Conservation (phyloP, 345 rosid species). For the Gossypium arboreum region DNA sequence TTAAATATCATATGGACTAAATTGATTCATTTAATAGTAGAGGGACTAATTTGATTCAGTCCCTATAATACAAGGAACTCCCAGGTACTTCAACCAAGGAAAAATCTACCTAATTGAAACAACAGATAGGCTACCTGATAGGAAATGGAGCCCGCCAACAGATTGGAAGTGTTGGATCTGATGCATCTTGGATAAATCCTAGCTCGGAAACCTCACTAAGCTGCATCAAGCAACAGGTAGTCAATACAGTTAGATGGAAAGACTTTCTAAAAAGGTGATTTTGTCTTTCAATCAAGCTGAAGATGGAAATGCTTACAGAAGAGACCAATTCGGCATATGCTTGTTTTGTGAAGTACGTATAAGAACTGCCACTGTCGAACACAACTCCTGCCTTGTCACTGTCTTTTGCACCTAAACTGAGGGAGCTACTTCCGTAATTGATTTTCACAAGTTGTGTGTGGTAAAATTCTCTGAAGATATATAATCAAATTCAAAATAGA, state of each 20-base stretch:
- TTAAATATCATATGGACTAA: no score
- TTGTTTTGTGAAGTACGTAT: conserved; percentile 72
- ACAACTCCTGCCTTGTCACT: conserved; percentile 41
- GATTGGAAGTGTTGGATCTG: conserved; percentile 69
- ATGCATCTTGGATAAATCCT: conserved; percentile 48
- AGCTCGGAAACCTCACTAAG: conserved; percentile 41
- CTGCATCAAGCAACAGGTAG: conserved; percentile 34
- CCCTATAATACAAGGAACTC: no score
- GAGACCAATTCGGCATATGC: conserved; percentile 60
- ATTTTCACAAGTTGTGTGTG: conserved; percentile 49
- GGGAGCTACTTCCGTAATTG: conserved; percentile 53
- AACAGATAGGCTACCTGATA: conserved; percentile 46
- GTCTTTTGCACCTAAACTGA: conserved; percentile 44
- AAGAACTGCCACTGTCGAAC: conserved; percentile 92
- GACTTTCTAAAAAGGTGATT: background rate
- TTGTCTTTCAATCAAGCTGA: background rate
- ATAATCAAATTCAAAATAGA: background rate
- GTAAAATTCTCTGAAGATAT: conserved; percentile 51
- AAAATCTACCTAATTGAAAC: background rate
- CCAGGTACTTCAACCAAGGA: background rate
- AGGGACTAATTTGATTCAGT: no score
- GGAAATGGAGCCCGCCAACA: conserved; percentile 63
- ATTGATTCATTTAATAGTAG: no score
- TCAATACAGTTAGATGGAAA: conserved; percentile 1
- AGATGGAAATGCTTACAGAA: conserved; percentile 49